Percentiles rank a stretch among this genome's conserved stretches.
Conservation (phyloP, 805 yeast genomes). For the Osmozyma mogii region DNA sequence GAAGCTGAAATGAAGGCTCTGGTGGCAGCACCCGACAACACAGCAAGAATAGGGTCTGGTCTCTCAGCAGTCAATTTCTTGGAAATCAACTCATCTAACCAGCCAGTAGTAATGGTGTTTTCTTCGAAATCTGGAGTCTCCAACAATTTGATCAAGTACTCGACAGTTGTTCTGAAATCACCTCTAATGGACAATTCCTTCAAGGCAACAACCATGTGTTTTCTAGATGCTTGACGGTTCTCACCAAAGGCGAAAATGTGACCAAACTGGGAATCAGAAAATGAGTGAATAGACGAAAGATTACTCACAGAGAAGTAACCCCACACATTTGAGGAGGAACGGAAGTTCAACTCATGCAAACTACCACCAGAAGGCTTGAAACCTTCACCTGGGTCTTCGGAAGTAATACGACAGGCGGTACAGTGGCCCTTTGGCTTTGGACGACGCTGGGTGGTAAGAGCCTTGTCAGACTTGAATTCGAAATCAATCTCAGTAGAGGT, state of each 20-base stretch:
- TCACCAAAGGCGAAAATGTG: conserved; percentile 99
- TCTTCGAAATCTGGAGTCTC: conserved; percentile 96
- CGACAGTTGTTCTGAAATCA: conserved; percentile 97
- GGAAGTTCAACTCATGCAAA: conserved; percentile 89
- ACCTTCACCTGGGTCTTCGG: conserved; percentile 99
- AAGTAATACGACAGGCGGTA: conserved; percentile 98
- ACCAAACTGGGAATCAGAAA: conserved; percentile 97
- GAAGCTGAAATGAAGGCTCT: conserved; percentile 80
- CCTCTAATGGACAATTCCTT: conserved; percentile 96
- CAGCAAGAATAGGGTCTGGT: conserved; percentile 87
- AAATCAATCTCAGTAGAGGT: conserved; percentile 86
- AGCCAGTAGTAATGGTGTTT: conserved; percentile 95
- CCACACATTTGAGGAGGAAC: conserved; percentile 98
- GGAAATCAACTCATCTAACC: conserved; percentile 95
- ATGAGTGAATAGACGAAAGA: conserved; percentile 95
- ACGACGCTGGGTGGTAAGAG: conserved; percentile 74
- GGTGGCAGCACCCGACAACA: conserved; percentile 96
- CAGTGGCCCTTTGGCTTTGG: conserved; percentile 98
- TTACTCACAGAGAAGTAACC: conserved; percentile 97
- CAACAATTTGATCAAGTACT: conserved; percentile 85
- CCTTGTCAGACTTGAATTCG: conserved; percentile 66
- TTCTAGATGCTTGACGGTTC: conserved; percentile 94
- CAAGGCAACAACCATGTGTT: conserved; percentile 97
- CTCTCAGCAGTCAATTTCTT: conserved; percentile 94
- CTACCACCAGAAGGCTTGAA: conserved; percentile 98